These are phyloP conservation scores for Pseudopyrenochaeta lycopersici DNA, from an alignment of 2,329 filamentous ascomycete genomes.

Conservation along the genomic window DNA sequence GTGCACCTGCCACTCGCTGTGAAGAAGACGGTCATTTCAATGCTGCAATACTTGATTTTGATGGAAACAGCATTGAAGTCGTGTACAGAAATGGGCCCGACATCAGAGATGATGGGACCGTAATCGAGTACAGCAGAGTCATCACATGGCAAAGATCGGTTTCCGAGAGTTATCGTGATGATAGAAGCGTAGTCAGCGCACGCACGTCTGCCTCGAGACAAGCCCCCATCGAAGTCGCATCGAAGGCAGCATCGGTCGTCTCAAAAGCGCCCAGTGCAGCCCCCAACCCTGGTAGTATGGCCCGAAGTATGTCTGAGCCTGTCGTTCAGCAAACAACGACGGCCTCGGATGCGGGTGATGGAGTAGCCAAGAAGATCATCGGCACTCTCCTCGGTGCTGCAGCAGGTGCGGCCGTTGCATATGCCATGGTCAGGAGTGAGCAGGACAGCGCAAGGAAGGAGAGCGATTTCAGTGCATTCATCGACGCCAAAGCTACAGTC, in stretches of 20 bases:
- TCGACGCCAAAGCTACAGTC: constrained; percentile 42
- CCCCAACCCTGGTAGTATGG: constrained; percentile 34
- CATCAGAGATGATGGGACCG: constrained; percentile 49
- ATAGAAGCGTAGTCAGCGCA: constrained; percentile 42
- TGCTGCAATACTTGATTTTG: constrained; percentile 75
- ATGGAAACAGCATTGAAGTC: constrained; percentile 85
- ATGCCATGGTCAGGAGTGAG: constrained; percentile 74
- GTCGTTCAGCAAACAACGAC: constrained; percentile 33
- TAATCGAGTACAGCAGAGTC: constrained; percentile 55
- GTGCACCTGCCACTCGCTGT: constrained; percentile 64
- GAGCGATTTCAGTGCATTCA: constrained; percentile 48
- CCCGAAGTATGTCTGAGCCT: constrained; percentile 46
- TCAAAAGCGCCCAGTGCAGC: constrained; percentile 22
- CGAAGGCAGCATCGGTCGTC: constrained; percentile 35
- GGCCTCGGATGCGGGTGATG: constrained; percentile 50
- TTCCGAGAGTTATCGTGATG: constrained; percentile 40
- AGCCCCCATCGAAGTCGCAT: constrained; percentile 30
- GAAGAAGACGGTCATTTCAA: constrained; percentile 66
- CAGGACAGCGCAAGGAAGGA: constrained; percentile 56
- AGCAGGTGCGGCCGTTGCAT: constrained; percentile 78
- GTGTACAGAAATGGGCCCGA: constrained; percentile 64
- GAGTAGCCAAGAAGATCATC: constrained; percentile 71
- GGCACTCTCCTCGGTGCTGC: constrained; percentile 82
- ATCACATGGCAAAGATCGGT: constrained; percentile 51
- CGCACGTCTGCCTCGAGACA: constrained; percentile 35